These are phyloP conservation scores for Spongospora subterranea DNA, from an alignment of 208 protist species.

Conservation along the genomic window DNA sequence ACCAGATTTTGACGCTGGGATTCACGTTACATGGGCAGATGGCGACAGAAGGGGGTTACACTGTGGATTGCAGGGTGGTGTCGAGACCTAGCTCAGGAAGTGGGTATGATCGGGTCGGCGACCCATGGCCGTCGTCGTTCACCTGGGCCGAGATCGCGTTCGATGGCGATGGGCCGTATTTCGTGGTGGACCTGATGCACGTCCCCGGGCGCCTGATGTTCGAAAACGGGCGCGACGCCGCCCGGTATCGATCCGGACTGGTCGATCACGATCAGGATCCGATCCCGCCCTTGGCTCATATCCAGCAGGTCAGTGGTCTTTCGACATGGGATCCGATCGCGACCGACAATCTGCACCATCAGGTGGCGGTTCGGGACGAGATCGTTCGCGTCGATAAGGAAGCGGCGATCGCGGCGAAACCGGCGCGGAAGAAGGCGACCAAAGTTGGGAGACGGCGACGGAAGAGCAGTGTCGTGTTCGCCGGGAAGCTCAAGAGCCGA, in stretches of 20 bases:
- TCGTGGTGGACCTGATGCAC: slow-evolving; percentile 1
- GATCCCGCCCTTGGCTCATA: not conserved
- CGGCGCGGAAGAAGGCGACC: not conserved
- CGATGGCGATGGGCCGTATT: slow-evolving; percentile 34
- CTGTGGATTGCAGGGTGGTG: not conserved
- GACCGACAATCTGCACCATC: not conserved
- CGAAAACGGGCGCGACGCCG: slow-evolving; percentile 10
- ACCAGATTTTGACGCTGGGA: too few species aligned
- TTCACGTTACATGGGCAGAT: not conserved
- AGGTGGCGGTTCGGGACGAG: slow-evolving; percentile 3
- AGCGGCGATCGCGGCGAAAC: not conserved
- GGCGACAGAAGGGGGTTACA: not conserved
- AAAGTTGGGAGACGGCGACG: not conserved
- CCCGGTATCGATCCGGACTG: not conserved
- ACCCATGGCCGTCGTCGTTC: slow-evolving; percentile 13
- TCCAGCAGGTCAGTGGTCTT: not conserved
- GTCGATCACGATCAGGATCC: not conserved
- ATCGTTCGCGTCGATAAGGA: not conserved
- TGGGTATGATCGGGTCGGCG: slow-evolving; percentile 6
- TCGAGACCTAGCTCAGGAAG: slow-evolving; percentile 25
- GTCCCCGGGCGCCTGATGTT: not conserved
- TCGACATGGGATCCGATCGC: not conserved
- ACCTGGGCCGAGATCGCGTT: slow-evolving; percentile 44
- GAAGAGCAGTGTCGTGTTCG: not conserved
- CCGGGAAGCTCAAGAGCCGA: too few species aligned